Percentiles rank a stretch among this genome's conserved stretches.
Conservation (phyloP, 371 early-diverging fungal genomes). For the Dichotomocladium elegans region DNA sequence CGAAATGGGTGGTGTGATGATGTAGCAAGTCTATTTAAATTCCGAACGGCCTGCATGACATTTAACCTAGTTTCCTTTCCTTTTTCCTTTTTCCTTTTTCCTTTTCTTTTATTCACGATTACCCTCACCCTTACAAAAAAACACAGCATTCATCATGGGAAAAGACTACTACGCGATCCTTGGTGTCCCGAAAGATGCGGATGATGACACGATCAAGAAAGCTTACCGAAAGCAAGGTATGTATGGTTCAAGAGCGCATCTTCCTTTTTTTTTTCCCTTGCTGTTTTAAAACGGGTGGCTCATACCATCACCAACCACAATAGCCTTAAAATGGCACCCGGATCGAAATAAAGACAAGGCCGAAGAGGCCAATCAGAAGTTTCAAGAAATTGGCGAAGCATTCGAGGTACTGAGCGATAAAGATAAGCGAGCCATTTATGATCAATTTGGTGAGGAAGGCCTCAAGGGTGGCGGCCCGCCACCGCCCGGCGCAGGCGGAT, state of each 20-base stretch:
- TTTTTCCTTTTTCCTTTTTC: conserved; percentile 4
- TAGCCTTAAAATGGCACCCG: conserved; percentile 51
- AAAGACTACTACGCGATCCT: conserved; percentile 91
- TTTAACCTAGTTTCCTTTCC: too few relatives aligned
- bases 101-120: conserved; percentile 2
- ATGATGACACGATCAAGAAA: conserved; percentile 84
- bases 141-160: conserved; percentile 73
- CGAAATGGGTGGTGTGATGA: too few relatives aligned
- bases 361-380: conserved; percentile 23
- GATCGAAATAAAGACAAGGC: conserved; percentile 46
- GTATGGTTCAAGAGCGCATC: too few relatives aligned
- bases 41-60: too few relatives aligned
- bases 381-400: conserved; percentile 74
- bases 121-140: not conserved
- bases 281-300: too few relatives aligned
- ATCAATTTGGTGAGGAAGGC: conserved; percentile 90
- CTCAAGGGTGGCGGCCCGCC: conserved; percentile 63
- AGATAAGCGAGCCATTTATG: conserved; percentile 82
- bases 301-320: too few relatives aligned
- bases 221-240: conserved; percentile 84
- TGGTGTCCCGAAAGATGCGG: conserved; percentile 79
- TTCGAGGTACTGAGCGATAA: conserved; percentile 96
- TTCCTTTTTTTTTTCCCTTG: too few relatives aligned
- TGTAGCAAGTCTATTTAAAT: too few relatives aligned
- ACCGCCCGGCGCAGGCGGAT: conserved; percentile 35